Conservation (phyloP, 208 protist species). For the Crithidia thermophila region DNA sequence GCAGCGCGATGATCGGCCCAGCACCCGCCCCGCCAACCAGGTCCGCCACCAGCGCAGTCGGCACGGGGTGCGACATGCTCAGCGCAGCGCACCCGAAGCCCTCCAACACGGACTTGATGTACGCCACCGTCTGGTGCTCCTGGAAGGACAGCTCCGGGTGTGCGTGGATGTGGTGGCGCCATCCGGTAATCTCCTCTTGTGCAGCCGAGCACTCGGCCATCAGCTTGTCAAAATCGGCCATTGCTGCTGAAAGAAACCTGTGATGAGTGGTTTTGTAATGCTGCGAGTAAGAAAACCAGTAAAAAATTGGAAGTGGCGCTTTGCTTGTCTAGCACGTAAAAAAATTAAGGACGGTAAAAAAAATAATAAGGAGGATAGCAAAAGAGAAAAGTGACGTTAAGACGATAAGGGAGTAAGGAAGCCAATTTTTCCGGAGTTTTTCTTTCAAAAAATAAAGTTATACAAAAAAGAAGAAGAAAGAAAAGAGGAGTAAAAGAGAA, state of each 20-base stretch:
- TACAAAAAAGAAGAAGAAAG: background rate
- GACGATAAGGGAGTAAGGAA: background rate
- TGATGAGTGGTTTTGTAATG: background rate
- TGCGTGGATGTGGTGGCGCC: conserved; percentile 58
- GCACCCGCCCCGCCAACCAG: conserved; percentile 52
- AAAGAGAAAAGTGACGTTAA: background rate
- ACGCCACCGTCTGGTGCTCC: conserved; percentile 47
- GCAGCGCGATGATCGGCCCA: conserved; percentile 65
- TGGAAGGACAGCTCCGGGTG: conserved; percentile 42
- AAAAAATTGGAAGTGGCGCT: too few relatives aligned
- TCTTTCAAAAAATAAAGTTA: conserved; percentile 1
- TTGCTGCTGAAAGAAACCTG: background rate
- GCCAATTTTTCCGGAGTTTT: background rate
- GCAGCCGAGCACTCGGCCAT: conserved; percentile 21
- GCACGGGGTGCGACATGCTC: conserved; percentile 39
- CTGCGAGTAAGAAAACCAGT: conserved; percentile 14
- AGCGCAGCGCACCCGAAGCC: conserved; percentile 40
- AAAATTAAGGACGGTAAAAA: conserved; percentile 21
- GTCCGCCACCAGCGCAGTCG: conserved; percentile 57
- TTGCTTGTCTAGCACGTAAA: too few relatives aligned
- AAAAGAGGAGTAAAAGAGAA: background rate
- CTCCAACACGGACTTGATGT: conserved; percentile 38
- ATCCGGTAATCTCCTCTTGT: conserved; percentile 39
- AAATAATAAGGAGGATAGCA: conserved; percentile 17
- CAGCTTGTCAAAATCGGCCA: conserved; percentile 6